Conservation (phyloP, 495 filamentous ascomycete genomes). For the Parathielavia appendiculata region DNA sequence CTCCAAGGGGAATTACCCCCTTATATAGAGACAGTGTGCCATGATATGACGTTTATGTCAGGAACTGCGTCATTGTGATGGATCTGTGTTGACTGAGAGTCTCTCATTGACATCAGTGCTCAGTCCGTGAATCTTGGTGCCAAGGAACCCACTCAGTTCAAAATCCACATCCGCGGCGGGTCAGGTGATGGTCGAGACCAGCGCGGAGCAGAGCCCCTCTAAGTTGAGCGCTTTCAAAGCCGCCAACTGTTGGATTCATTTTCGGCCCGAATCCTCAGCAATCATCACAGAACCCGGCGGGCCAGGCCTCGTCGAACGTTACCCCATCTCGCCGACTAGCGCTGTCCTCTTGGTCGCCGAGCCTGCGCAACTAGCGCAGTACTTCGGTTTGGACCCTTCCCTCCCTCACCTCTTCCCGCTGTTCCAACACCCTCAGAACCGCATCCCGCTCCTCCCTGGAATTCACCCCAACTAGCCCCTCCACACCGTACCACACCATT, state of each 20-base stretch:
- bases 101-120: no score
- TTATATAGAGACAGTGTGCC: no score
- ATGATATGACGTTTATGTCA: no score
- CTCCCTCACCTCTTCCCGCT: no score
- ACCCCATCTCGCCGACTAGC: slow-evolving; percentile 1
- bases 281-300: neutral
- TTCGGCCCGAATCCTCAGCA: neutral
- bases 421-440: neutral
- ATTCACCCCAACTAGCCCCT: neutral
- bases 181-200: neutral
- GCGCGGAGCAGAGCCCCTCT: slow-evolving; percentile 1
- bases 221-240: slow-evolving; percentile 3
- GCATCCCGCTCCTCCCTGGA: neutral
- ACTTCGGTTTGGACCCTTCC: no score
- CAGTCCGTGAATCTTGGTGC: no score
- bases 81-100: no score
- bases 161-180: neutral
- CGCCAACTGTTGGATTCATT: slow-evolving; percentile 7
- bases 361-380: neutral
- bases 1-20: no score
- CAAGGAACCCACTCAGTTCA: no score
- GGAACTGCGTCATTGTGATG: no score
- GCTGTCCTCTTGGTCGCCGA: neutral
- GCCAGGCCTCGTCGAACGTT: neutral
- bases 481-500: neutral